Base-by-base conservation (phyloP, 2,329 filamentous ascomycete species). In the Clarireedia paspali region DNA sequence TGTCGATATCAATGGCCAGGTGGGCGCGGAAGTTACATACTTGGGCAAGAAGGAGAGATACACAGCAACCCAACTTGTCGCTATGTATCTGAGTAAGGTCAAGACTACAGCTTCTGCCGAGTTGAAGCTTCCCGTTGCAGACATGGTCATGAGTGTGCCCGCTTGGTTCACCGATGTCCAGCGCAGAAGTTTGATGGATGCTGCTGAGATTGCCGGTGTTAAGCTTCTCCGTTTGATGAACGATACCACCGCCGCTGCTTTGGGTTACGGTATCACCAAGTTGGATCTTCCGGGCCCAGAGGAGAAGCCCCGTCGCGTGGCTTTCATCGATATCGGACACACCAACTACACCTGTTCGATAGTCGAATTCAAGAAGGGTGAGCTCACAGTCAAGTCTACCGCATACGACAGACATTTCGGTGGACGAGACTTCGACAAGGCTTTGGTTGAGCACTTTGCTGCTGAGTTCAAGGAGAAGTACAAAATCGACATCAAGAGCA, bases 191-290 rank as follows among this genome's bases (percentile, higher is more conserved):
- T 80, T 99, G 61, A 80, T 97, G 67, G 92, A 97, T 70, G 92
- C 94, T 57, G 83, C 91, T 66, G 91, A 97, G 70, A 89, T 99
- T 67, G 90, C 92, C 57, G 92, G 91, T 59, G 81, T 99, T 68
- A 96, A 95, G 77, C 80, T 91, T 40, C 85, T 99, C 62, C 85
- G 94, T 59, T 80, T 99, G 61, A 95, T 99, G 80, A 99, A 99
- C 77, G 94, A 97, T 76, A 96, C 90, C 64, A 97, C 94, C 51
- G 94, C 94, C 59, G 91, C 91, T 62, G 94, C 94, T 60, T 85
- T 99, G 47, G 94, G 94, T 63, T 99, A 91, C 73, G 94, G 94
- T 72, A 97, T 99, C 77, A 96, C 94, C 68, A 97, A 99, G 81
- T 81, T 91, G 60, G 94, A 99, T 72, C 84, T 99, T 36, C 94